Evolutionary conservation across 495 filamentous ascomycete species (phyloP).

Genomic region (Daldinia bambusicola): DNA sequence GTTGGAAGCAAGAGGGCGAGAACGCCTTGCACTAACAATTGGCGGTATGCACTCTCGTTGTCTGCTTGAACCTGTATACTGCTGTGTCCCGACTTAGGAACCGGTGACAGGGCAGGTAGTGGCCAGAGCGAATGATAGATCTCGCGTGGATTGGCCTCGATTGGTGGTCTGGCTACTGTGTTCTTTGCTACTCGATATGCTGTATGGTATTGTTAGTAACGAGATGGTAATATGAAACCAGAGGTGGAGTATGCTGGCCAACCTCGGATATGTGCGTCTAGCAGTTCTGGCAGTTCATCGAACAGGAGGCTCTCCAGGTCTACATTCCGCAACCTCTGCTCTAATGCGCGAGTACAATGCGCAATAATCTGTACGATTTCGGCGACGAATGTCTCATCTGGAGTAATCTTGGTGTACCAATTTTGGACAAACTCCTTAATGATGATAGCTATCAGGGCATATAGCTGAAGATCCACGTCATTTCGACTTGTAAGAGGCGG

Average conservation of each 20-base stretch:
- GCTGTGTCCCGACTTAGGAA: conserved; percentile 67
- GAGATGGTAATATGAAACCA: conserved; percentile 13
- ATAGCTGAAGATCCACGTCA: conserved; percentile 90
- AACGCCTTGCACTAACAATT: conserved; percentile 79
- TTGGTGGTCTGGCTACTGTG: conserved; percentile 63
- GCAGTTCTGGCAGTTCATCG: conserved; percentile 86
- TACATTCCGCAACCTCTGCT: conserved; percentile 81
- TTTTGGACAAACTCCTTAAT: conserved; percentile 87
- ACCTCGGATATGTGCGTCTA: conserved; percentile 86
- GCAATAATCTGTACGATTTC: conserved; percentile 90
- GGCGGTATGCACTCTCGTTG: conserved; percentile 83
- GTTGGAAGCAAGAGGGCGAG: conserved; percentile 87
- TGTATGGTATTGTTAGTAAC: conserved; percentile 44
- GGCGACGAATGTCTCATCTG: conserved; percentile 84
- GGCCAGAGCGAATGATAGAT: conserved; percentile 88
- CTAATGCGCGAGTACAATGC: conserved; percentile 85
- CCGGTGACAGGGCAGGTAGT: conserved; percentile 79
- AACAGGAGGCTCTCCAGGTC: conserved; percentile 85
- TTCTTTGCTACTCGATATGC: conserved; percentile 66
- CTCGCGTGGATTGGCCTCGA: conserved; percentile 67
- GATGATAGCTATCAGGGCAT: conserved; percentile 88
- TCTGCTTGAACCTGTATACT: conserved; percentile 69
- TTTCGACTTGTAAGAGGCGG: conserved; percentile 93
- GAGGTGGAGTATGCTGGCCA: conserved; percentile 47
- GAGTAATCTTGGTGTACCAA: conserved; percentile 93